Evolutionary conservation across 2,329 filamentous ascomycete genomes (phyloP).

Genomic region (Diplodia corticola): DNA sequence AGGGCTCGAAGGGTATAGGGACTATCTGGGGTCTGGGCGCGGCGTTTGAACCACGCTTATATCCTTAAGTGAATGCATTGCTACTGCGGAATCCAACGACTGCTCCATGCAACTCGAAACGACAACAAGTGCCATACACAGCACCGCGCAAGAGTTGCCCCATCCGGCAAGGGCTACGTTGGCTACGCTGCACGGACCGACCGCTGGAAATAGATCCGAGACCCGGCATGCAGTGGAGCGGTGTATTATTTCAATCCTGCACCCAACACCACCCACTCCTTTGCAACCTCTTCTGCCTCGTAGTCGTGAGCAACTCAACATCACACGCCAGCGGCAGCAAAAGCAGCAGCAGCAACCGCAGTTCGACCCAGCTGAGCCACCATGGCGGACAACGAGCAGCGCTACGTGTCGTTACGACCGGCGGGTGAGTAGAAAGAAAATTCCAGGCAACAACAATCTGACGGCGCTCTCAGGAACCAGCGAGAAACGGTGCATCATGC

Average conservation of each 20-base stretch:
- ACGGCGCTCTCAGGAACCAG: slow-evolving; percentile 23
- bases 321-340: neutral
- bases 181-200: neutral
- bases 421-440: neutral
- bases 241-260: neutral
- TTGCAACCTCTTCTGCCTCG: neutral
- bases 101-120: neutral
- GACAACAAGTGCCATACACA: neutral
- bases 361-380: neutral
- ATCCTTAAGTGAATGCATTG: neutral
- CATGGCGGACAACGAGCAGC: neutral
- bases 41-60: neutral
- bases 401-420: neutral
- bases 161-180: neutral
- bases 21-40: neutral
- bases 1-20: neutral
- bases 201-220: neutral
- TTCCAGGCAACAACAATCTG: neutral
- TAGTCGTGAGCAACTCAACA: neutral
- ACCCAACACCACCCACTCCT: neutral
- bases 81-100: neutral
- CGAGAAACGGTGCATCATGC: slow-evolving; percentile 26
- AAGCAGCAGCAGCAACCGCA: neutral
- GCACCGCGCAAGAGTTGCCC: neutral
- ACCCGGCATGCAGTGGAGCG: neutral